Evolutionary conservation across 345 rosid species (phyloP).

Genomic region (Populus ilicifolia): DNA sequence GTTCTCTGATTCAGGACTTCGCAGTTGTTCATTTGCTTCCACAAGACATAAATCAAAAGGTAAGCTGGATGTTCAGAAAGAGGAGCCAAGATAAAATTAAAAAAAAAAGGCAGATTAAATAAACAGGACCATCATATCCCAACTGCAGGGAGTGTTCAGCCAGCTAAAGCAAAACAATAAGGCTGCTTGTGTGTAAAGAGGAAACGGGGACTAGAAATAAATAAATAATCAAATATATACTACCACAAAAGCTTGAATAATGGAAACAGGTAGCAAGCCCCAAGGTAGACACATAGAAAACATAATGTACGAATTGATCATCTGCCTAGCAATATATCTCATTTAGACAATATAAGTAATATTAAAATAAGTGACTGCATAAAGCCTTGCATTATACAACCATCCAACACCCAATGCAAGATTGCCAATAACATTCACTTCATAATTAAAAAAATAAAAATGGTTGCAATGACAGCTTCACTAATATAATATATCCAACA

Average conservation of each 20-base stretch:
- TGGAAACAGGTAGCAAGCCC: background rate
- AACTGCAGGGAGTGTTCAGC: background rate
- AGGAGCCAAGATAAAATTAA: background rate
- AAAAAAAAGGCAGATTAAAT: background rate
- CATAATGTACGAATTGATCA: background rate
- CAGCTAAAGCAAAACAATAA: background rate
- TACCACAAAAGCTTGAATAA: background rate
- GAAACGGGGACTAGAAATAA: background rate
- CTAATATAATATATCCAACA: background rate
- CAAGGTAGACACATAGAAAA: background rate
- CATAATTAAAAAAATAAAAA: background rate
- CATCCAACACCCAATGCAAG: background rate
- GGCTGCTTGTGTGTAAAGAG: background rate
- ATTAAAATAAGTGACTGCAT: background rate
- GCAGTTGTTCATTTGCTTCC: constrained; percentile 51
- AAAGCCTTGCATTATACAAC: background rate
- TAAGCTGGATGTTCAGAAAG: constrained; percentile 8
- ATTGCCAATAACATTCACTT: background rate
- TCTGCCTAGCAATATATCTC: background rate
- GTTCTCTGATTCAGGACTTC: constrained; percentile 51
- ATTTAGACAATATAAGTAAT: background rate
- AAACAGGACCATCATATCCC: background rate
- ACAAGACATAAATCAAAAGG: constrained; percentile 16
- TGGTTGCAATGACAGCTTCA: background rate
- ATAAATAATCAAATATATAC: background rate